Base-by-base conservation (phyloP, 345 rosid species). In the Salix suchowensis region DNA sequence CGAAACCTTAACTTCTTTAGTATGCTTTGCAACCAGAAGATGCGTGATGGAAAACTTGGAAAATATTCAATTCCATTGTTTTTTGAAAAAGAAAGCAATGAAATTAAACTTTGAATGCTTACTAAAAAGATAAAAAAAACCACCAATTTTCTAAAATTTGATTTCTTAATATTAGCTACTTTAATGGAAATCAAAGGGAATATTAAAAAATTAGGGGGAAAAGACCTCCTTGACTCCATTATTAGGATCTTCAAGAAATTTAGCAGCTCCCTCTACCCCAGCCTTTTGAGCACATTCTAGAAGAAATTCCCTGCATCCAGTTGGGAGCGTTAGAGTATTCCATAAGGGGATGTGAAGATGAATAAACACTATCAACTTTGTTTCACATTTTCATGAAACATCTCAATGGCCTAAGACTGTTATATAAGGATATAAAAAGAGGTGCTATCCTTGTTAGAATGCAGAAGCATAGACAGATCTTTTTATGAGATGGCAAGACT, bases 241-340 rank as follows among this genome's bases (percentile, higher is more conserved):
- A 61, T 89, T 88, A 30, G 96, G 90, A 54, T 91, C 91, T 69
- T 82, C 87, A n/a, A 93, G 93, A 75, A 88, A 95, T 65, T 82
- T 94, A 39, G 90, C 92, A 74, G 94, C 97, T 46, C 97, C 96
- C 67, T 89, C 93, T 70, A 95, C 71, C 78, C 92, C 97, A 71
- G 84, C 89, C 80, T 90, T 92, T 55, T 74, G 79, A 28, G 97
- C 94, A 32, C 89, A 86, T 74, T 95, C 97, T 78, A 93, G 66
- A 69, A 95, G 92, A 82, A 95, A 95, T 75, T 88, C 88, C 85
- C 98, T 93, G 84, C 55, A 72, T 73, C 70, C 65, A 76, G 19
- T 70, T 5, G 16, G 42, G 40, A 24, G 18, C 66, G 44, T 80
- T 54, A 76, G 65, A 19, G 2, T 19, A 32, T 32, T 34, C 40